Base-by-base conservation (phyloP, 768 basidiomycete species). In the Leccinum uliginosum region DNA sequence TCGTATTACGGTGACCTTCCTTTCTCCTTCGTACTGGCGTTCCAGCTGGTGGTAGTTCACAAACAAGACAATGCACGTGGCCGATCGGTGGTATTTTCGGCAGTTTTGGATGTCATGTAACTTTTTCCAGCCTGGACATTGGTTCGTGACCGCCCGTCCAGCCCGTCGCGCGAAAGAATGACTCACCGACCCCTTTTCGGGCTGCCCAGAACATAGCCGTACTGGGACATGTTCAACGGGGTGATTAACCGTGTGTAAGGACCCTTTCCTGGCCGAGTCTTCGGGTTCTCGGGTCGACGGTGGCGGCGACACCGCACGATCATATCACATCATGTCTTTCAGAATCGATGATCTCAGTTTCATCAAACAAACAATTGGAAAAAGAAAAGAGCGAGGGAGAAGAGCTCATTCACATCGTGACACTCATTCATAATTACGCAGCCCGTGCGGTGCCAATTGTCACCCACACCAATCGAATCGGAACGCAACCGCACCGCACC, bases 81-180 rank as follows among this genome's bases (percentile, higher is more conserved):
- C 49, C 48, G 29, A 44, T 55, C 63, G 66, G 66, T 57, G 14
- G 59, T 50, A 60, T 65, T 64, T 10, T 54, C 55, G 58, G 55
- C 56, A 43, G 40, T 32, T 50, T 49, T 44, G 44, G 45, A 19
- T 19, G 19, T 19, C 19, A 43, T 32, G 51, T 53, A 27, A 19
- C 38, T 40, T 17, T 44, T 51, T 62, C 44, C 40, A 54, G 48
- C 29, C 27, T 54, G 32, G 29, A 48, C 35, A 43, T 43, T 43
- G 40, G 40, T 19, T 40, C 38, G 38, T 19, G 38, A 19, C 40
- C 11, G 40, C 11, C n/a, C 19, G 19, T 19, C 40, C 12, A 43
- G 40, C 44, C 23, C 44, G 44, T 45, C 23, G 23, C 8, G 44
- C 40, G 19, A 17, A 17, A 7, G 11, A 43, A 45, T 14, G 47